Base-by-base conservation (phyloP, 169 alveolate species). In the Eimeria maxima region DNA sequence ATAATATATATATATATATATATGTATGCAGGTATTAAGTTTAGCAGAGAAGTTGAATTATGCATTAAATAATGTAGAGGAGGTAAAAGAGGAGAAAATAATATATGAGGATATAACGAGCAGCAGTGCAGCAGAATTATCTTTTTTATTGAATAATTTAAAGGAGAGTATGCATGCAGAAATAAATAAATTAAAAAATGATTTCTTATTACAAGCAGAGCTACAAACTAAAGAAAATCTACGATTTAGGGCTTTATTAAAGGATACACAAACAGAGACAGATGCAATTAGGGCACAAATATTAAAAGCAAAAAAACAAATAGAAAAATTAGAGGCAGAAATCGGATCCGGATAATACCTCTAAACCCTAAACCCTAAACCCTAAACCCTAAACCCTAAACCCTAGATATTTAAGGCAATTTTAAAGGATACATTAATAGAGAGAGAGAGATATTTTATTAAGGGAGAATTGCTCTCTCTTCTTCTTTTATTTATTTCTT, bases 311-410 rank as follows among this genome's bases (percentile, higher is more conserved):
- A 22, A 45, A 50, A 44, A n/a, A 24, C 67, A 81, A 24, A 47
- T 81, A 7, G 90, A 81, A 44, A 81, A 50, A 4, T 47, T 81
- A 0, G 90, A 81, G 53, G 47, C 33, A 13, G 90, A 81, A 81
- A 81, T 81, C 3, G 90, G 90, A 11, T 47, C 73, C 20, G 90
- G 90, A 33, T 78, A 50, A 33, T 11, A 74, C n/a, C 86, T 45
- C 86, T 74, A 74, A 74, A 74, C 86, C 86, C 86, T 74, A 16
- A 74, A 74, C 84, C 84, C 84, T 73, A n/a, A 73, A 73, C 50
- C 50, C 50, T 73, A 73, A 73, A 29, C 50, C 50, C 50, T n/a
- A 73, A 73, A 73, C 86, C 86, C 86, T 74, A 74, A 74, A 74
- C 86, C 86, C 86, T 74, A 74, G 22, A 27, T 42, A 18, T 53